phyloP scores from a whole-genome alignment of 2,329 filamentous ascomycete species.

The Ophiostoma pallidulum region DNA sequence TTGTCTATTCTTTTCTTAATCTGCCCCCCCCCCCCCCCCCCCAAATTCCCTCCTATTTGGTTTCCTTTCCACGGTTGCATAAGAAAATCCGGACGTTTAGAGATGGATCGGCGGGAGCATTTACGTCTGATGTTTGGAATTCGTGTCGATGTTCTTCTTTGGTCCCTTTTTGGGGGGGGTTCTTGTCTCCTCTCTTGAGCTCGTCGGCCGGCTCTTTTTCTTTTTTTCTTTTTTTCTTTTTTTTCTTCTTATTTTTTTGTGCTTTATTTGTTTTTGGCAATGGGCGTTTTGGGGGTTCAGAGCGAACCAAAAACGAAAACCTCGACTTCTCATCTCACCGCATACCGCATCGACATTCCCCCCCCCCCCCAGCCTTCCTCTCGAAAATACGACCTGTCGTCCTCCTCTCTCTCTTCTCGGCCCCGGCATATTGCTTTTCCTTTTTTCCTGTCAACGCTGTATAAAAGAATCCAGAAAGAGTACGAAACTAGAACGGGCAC shows the following conservation, averaged over 20 bases:
- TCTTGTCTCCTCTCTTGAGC: no score
- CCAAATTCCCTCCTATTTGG: background rate
- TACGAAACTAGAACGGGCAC: no score
- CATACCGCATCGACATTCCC: background rate
- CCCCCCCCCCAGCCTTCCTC: background rate
- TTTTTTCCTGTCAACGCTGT: no score
- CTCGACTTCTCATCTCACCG: background rate
- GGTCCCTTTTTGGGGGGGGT: background rate
- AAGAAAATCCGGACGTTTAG: background rate
- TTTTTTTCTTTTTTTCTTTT: background rate
- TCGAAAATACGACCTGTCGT: no score
- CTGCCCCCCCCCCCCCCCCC: no score
- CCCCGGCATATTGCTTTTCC: no score
- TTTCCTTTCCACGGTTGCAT: slow-evolving; percentile 3
- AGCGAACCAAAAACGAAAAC: slow-evolving; percentile 6
- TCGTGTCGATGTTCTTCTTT: background rate
- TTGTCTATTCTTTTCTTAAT: background rate
- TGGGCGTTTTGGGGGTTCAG: slow-evolving; percentile 6
- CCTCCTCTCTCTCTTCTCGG: no score
- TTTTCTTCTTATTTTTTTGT: background rate
- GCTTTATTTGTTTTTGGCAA: slow-evolving; percentile 1
- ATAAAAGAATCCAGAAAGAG: no score
- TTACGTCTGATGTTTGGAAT: slow-evolving; percentile 4
- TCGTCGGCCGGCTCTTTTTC: no score
- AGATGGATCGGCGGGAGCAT: slow-evolving; percentile 5